A percentile compares a stretch with the other conserved stretches of the same genome.
These are phyloP conservation scores for Neonectria sp. DNA, from an alignment of 2,329 filamentous ascomycete genomes.

Conservation along the genomic window DNA sequence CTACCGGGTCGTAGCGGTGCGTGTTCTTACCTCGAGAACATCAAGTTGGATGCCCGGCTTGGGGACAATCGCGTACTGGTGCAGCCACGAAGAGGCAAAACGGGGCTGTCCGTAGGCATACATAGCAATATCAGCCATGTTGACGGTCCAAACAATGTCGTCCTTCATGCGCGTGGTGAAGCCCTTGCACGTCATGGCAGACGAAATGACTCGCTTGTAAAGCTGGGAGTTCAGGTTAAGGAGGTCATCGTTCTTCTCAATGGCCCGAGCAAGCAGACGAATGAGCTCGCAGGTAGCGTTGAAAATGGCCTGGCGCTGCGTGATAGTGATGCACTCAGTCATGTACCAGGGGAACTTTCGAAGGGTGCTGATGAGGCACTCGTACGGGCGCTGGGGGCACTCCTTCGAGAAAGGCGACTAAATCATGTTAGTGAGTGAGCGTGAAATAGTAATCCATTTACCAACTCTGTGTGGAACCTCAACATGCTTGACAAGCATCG, in stretches of 20 bases:
- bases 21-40: constrained; percentile 66
- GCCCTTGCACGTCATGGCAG: constrained; percentile 71
- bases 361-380: constrained; percentile 75
- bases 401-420: constrained; percentile 73
- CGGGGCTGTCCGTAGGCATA: constrained; percentile 63
- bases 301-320: constrained; percentile 69
- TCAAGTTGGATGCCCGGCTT: constrained; percentile 66
- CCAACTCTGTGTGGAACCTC: constrained; percentile 74
- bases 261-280: constrained; percentile 58
- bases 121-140: constrained; percentile 54
- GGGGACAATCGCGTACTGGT: constrained; percentile 66
- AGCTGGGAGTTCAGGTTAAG: constrained; percentile 68
- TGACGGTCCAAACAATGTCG: constrained; percentile 64
- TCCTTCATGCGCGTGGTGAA: constrained; percentile 76
- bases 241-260: constrained; percentile 57
- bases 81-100: constrained; percentile 64
- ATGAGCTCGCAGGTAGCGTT: constrained; percentile 66
- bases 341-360: constrained; percentile 76
- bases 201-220: constrained; percentile 65
- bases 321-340: constrained; percentile 69
- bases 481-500: constrained; percentile 75
- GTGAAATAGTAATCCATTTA: constrained; percentile 34
- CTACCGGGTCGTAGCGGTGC: not conserved
- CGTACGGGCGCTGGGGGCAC: constrained; percentile 75
- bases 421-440: constrained; percentile 13